Conservation (phyloP, 2,329 filamentous ascomycete species). For the Penicillium concentricum region DNA sequence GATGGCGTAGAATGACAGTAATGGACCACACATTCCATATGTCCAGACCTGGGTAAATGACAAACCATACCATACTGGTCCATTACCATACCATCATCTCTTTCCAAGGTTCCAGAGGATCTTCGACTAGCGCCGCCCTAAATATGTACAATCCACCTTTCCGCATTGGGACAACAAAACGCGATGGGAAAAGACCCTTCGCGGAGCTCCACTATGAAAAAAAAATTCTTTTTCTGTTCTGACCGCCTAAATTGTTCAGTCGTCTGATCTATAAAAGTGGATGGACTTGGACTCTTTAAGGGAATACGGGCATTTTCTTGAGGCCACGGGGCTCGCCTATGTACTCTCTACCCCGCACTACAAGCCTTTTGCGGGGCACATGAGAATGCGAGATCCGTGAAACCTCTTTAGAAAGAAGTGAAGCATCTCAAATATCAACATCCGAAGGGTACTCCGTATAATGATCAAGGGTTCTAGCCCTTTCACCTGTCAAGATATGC, state of each 20-base stretch:
- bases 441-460: background rate
- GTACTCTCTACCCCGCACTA: conserved; percentile 27
- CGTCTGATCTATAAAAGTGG: conserved; percentile 9
- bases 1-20: conserved; percentile 4
- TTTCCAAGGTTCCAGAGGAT: conserved; percentile 7
- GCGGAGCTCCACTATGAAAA: conserved; percentile 15
- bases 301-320: background rate
- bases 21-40: background rate
- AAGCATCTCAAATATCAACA: conserved; percentile 3
- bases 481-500: conserved; percentile 25
- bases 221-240: background rate
- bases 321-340: background rate
- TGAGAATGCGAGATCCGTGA: conserved; percentile 13
- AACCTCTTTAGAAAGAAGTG: background rate
- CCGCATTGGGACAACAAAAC: conserved; percentile 23
- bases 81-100: background rate
- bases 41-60: conserved; percentile 1
- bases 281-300: background rate
- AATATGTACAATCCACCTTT: conserved; percentile 6
- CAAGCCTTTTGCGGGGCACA: conserved; percentile 27
- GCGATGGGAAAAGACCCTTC: conserved; percentile 20
- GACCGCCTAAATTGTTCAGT: background rate
- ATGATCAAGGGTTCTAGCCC: conserved; percentile 15
- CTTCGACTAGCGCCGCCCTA: conserved; percentile 11
- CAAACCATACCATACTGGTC: conserved; percentile 4